Percentiles rank a stretch among this genome's conserved stretches.
These are phyloP conservation scores for Aethionema arabicum DNA, from an alignment of 345 rosid genomes.

Conservation along the genomic window DNA sequence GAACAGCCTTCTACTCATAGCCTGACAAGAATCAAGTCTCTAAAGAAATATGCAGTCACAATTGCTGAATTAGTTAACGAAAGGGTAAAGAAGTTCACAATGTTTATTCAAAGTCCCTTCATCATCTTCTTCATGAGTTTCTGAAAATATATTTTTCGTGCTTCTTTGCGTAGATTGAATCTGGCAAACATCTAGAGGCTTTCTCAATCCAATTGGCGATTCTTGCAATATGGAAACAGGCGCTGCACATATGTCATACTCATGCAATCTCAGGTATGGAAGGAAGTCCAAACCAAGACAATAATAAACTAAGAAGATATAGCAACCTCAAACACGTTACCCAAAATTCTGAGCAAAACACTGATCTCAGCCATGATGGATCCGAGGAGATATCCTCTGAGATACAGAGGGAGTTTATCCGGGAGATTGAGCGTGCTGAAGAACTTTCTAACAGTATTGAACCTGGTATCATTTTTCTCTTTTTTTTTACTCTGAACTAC, in stretches of 20 bases:
- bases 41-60: conserved; percentile 70
- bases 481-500: no score
- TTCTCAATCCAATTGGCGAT: conserved; percentile 91
- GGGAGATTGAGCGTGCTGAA: conserved; percentile 81
- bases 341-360: conserved; percentile 43
- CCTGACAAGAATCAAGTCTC: conserved; percentile 74
- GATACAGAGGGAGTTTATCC: conserved; percentile 74
- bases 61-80: conserved; percentile 62
- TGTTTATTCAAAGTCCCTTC: conserved; percentile 11
- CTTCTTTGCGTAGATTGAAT: conserved; percentile 48
- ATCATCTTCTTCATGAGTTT: conserved; percentile 5
- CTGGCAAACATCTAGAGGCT: conserved; percentile 63
- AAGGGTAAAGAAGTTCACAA: conserved; percentile 48
- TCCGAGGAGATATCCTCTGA: conserved; percentile 54
- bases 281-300: conserved; percentile 71
- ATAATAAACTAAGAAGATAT: conserved; percentile 48
- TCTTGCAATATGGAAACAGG: conserved; percentile 97
- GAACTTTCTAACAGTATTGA: conserved; percentile 72
- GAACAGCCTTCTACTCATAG: conserved; percentile 73
- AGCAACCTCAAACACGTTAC: conserved; percentile 50
- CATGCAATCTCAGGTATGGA: conserved; percentile 87
- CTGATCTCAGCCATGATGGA: conserved; percentile 37
- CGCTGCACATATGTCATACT: conserved; percentile 85
- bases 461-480: conserved; percentile 50
- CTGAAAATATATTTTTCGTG: conserved; percentile 10